These are phyloP conservation scores for Populus nigra DNA, from an alignment of 345 rosid species.

Conservation along the genomic window DNA sequence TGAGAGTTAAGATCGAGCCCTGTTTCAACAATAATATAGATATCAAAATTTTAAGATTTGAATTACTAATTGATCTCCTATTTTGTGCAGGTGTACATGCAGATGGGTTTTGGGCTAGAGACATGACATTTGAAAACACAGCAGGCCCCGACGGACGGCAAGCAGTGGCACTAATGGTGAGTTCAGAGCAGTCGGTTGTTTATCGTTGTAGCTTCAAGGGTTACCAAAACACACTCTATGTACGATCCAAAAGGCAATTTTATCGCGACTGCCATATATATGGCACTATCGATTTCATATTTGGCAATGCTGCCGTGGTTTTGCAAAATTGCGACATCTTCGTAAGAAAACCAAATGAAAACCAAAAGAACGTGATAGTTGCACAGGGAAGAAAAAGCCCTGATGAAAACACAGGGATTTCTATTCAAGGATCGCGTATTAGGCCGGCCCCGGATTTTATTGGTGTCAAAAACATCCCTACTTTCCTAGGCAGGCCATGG, in stretches of 20 bases:
- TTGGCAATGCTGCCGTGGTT: constrained; percentile 59
- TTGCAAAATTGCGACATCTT: constrained; percentile 75
- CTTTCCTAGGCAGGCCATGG: constrained; percentile 66
- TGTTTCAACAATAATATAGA: background rate
- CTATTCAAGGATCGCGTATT: constrained; percentile 48
- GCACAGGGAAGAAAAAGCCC: constrained; percentile 65
- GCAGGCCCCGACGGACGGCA: constrained; percentile 70
- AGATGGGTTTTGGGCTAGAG: constrained; percentile 81
- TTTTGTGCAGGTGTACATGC: constrained; percentile 49
- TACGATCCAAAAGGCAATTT: constrained; percentile 60
- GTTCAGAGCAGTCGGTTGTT: constrained; percentile 55
- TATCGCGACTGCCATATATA: constrained; percentile 69
- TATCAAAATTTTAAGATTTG: background rate
- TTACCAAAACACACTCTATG: constrained; percentile 67
- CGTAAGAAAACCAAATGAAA: constrained; percentile 50
- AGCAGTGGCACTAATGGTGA: constrained; percentile 60
- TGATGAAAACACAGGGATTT: constrained; percentile 53
- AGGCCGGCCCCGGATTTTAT: constrained; percentile 41
- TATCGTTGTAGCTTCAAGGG: constrained; percentile 66
- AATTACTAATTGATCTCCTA: background rate
- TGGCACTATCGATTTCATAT: constrained; percentile 76
- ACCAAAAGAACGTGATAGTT: constrained; percentile 55
- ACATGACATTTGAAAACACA: constrained; percentile 71
- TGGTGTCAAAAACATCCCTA: constrained; percentile 34
- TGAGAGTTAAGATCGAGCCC: too few relatives aligned